A percentile compares a stretch with the other conserved stretches of the same genome.
Evolutionary conservation across 1,284 basidiomycete genomes (phyloP).

Genomic region (Xerocomus cyaneibrunnescens): DNA sequence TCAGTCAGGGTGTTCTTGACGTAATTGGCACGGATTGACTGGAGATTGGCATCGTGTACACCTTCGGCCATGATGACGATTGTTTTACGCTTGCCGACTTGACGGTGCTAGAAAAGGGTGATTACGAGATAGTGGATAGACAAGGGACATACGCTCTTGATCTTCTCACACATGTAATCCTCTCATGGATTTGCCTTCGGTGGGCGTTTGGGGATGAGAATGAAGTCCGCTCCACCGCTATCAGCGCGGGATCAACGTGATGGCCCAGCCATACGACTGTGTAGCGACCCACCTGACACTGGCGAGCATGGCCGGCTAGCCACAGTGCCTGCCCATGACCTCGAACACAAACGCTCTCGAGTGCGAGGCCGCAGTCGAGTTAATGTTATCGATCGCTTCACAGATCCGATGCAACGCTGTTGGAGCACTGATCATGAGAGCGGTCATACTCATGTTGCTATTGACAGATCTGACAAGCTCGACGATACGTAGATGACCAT

Average conservation of each 20-base stretch:
- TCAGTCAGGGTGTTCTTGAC: conserved; percentile 89
- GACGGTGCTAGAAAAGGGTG: conserved; percentile 66
- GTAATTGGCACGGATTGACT: conserved; percentile 88
- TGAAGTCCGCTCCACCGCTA: conserved; percentile 92
- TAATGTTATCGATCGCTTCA: conserved; percentile 97
- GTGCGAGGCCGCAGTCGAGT: conserved; percentile 94
- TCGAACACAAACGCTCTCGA: conserved; percentile 98
- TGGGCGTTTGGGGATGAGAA: conserved; percentile 95
- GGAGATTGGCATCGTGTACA: conserved; percentile 83
- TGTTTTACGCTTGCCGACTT: conserved; percentile 93
- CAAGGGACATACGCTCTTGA: conserved; percentile 60
- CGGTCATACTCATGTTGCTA: conserved; percentile 98
- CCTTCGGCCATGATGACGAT: conserved; percentile 99
- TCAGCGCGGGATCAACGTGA: conserved; percentile 12
- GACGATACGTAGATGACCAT: conserved; percentile 91
- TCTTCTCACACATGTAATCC: conserved; percentile 87
- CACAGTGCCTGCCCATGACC: conserved; percentile 98
- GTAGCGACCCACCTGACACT: conserved; percentile 69
- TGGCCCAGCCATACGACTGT: neutral
- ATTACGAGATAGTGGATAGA: neutral
- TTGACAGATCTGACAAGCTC: conserved; percentile 98
- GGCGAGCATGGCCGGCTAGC: conserved; percentile 94
- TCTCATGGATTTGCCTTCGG: conserved; percentile 84
- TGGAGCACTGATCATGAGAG: conserved; percentile 94
- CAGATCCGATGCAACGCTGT: conserved; percentile 97